Conservation (phyloP, 2,329 filamentous ascomycete genomes). For the Cladosporium sp. region DNA sequence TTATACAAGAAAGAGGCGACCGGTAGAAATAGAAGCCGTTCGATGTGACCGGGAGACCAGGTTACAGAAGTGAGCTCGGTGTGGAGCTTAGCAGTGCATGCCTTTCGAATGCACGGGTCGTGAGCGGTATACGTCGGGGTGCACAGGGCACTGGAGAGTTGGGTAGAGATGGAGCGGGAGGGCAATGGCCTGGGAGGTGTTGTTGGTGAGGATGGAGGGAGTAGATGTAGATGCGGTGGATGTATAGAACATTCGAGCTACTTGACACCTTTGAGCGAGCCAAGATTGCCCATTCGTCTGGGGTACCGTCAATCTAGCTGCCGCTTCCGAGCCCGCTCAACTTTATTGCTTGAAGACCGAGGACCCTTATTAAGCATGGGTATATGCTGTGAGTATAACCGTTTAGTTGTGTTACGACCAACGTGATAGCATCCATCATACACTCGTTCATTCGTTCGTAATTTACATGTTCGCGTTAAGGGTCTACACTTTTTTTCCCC, state of each 20-base stretch:
- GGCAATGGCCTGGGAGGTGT: not conserved
- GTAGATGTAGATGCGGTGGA: not conserved
- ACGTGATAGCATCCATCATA: not conserved
- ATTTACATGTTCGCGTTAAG: not conserved
- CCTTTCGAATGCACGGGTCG: slow-evolving; percentile 10
- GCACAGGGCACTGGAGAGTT: not conserved
- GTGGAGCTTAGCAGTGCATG: slow-evolving; percentile 18
- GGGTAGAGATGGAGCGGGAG: not conserved
- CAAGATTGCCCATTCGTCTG: slow-evolving; percentile 8
- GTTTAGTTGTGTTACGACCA: not conserved
- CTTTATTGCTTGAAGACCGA: slow-evolving; percentile 7
- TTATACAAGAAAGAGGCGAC: slow-evolving; percentile 22
- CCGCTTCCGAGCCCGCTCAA: slow-evolving; percentile 5
- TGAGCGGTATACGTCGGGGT: not conserved
- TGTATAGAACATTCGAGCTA: slow-evolving; percentile 12
- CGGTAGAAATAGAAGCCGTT: slow-evolving; percentile 20
- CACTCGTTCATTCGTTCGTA: slow-evolving; percentile 1
- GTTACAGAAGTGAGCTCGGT: not conserved
- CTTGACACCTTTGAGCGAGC: slow-evolving; percentile 12
- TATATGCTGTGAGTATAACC: not conserved
- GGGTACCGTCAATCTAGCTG: slow-evolving; percentile 5
- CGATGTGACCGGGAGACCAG: slow-evolving; percentile 7
- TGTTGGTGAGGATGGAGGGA: not conserved
- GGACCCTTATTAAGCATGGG: not conserved
- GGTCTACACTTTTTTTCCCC: too few relatives aligned